Percentiles rank a stretch among this genome's conserved stretches.
Evolutionary conservation across 306 rosid species (phyloP).

Genomic region (Rosa multiflora): DNA sequence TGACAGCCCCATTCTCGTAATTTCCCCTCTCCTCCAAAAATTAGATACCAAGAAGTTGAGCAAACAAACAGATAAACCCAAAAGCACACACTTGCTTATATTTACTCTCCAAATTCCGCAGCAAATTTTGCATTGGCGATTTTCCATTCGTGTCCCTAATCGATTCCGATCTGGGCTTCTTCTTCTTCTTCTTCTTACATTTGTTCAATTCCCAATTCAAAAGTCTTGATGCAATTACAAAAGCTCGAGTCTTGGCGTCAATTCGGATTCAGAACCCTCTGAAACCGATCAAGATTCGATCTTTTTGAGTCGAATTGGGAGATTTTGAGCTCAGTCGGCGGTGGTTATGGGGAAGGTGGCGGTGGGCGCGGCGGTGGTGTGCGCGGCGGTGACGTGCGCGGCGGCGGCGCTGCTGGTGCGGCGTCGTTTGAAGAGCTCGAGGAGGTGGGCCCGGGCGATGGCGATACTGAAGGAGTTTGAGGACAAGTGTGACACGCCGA

Average conservation of each 20-base stretch:
- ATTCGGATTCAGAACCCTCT: not conserved
- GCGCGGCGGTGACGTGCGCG: constrained; percentile 71
- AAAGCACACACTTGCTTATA: not conserved
- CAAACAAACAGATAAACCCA: not conserved
- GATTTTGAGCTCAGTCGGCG: not conserved
- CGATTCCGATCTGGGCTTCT: constrained; percentile 10
- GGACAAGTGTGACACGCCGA: constrained; percentile 65
- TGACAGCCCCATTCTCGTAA: constrained; percentile 14
- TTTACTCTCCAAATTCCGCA: not conserved
- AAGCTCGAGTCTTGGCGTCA: not conserved
- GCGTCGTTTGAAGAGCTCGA: constrained; percentile 45
- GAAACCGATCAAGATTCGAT: constrained; percentile 9
- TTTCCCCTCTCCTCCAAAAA: constrained; percentile 2
- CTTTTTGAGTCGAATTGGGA: not conserved
- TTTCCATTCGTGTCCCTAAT: constrained; percentile 4
- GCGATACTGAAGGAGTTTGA: constrained; percentile 63
- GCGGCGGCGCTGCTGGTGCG: constrained; percentile 79
- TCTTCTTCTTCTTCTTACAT: not conserved
- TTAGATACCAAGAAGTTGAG: not conserved
- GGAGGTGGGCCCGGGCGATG: constrained; percentile 56
- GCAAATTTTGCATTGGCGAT: not conserved
- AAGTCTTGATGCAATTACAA: not conserved
- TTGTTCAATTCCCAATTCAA: not conserved
- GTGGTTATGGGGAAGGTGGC: constrained; percentile 68
- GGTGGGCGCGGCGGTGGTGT: constrained; percentile 60